Percentiles rank a stretch among this genome's conserved stretches.
These are phyloP conservation scores for Ehretia macrophylla DNA, from an alignment of 257 asterid species.

Conservation along the genomic window DNA sequence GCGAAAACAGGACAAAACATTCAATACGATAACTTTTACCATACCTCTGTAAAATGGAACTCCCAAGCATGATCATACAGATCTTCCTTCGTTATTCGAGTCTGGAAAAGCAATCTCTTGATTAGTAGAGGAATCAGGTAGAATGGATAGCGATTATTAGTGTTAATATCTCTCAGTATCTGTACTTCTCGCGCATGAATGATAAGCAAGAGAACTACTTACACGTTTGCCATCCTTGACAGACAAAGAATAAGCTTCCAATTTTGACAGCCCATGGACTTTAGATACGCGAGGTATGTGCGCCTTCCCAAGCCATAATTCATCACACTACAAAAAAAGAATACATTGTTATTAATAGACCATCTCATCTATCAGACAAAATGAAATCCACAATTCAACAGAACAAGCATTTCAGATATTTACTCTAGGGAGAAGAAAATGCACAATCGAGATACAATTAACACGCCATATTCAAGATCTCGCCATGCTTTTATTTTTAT, in stretches of 20 bases:
- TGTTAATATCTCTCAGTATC: not conserved
- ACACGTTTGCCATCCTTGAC: conserved; percentile 69
- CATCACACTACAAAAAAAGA: conserved; percentile 53
- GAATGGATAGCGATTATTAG: not conserved
- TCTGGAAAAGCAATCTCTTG: conserved; percentile 35
- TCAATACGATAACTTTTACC: conserved; percentile 36
- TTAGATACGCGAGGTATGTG: conserved; percentile 72
- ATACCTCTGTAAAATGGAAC: conserved; percentile 67
- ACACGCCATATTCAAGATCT: no score
- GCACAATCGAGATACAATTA: no score
- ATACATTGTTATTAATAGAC: not conserved
- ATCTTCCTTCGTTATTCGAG: conserved; percentile 60
- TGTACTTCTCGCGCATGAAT: not conserved
- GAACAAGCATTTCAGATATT: no score
- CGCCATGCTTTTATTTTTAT: no score
- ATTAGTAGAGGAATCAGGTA: conserved; percentile 17
- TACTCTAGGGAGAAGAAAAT: no score
- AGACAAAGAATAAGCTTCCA: conserved; percentile 57
- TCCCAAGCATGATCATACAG: conserved; percentile 76
- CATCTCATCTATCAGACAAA: no score
- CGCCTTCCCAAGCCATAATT: conserved; percentile 73
- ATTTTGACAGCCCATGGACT: conserved; percentile 44
- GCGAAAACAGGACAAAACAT: not conserved
- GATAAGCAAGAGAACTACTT: conserved; percentile 19
- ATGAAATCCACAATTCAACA: no score